Conservation (phyloP, 306 rosid genomes). For the Prunus mongolica region DNA sequence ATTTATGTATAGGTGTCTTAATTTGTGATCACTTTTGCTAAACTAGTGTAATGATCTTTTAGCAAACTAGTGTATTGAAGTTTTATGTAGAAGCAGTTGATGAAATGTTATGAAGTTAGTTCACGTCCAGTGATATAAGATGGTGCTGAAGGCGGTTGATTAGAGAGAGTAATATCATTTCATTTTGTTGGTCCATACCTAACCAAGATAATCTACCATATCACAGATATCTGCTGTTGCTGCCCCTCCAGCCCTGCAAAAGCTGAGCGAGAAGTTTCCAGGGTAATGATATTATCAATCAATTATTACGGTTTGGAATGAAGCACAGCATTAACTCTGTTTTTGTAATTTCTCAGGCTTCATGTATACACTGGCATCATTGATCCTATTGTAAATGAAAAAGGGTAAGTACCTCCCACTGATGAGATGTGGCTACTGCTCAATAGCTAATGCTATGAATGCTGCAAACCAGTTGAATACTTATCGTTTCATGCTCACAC, state of each 20-base stretch:
- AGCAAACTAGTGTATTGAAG: neutral
- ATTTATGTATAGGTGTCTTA: neutral
- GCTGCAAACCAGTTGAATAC: neutral
- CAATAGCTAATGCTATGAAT: neutral
- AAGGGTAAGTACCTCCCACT: constrained; percentile 55
- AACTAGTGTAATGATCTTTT: neutral
- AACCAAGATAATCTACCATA: neutral
- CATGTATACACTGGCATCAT: constrained; percentile 86
- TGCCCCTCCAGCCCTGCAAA: constrained; percentile 93
- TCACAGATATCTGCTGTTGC: constrained; percentile 86
- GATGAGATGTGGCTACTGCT: neutral
- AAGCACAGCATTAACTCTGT: constrained; percentile 7
- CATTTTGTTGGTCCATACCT: neutral
- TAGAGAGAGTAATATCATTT: neutral
- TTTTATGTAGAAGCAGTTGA: neutral
- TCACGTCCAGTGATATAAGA: neutral
- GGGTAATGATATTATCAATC: constrained; percentile 50
- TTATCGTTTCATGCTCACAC: neutral
- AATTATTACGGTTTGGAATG: constrained; percentile 11
- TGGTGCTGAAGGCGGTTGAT: neutral
- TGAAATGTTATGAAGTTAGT: neutral
- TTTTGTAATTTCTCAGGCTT: constrained; percentile 47
- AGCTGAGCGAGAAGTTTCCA: constrained; percentile 85
- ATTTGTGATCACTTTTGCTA: neutral
- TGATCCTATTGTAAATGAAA: constrained; percentile 78